Percentiles rank a stretch among this genome's conserved stretches.
Evolutionary conservation across 1,139 yeast genomes (phyloP).

Genomic region (Geotrichum aggregatum): DNA sequence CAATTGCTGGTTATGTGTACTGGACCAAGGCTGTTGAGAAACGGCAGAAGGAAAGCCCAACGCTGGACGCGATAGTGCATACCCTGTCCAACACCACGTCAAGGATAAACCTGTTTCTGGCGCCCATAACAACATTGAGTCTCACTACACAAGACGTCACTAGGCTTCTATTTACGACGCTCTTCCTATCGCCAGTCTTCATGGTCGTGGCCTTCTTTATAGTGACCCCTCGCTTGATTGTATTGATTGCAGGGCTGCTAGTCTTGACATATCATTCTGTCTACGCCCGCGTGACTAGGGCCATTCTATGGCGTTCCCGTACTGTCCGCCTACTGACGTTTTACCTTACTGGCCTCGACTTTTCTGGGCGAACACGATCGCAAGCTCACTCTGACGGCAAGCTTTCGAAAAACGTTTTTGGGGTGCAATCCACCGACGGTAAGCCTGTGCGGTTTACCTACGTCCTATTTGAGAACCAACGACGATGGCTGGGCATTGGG

Average conservation of each 20-base stretch:
- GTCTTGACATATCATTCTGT: constrained; percentile 80
- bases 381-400: constrained; percentile 4
- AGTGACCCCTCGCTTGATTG: constrained; percentile 64
- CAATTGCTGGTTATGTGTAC: constrained; percentile 61
- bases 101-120: constrained; percentile 68
- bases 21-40: constrained; percentile 37
- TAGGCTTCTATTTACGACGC: constrained; percentile 73
- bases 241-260: constrained; percentile 58
- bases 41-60: constrained; percentile 65
- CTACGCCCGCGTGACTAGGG: constrained; percentile 75
- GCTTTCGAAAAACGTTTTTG: constrained; percentile 27
- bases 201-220: constrained; percentile 63
- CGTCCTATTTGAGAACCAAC: constrained; percentile 90
- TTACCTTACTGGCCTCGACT: constrained; percentile 82
- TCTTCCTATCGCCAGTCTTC: constrained; percentile 80
- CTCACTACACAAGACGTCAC: constrained; percentile 74
- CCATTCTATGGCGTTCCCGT: constrained; percentile 78
- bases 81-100: constrained; percentile 70
- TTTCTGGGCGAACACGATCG: constrained; percentile 49
- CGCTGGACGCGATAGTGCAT: constrained; percentile 82
- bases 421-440: constrained; percentile 53
- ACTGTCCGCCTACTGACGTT: constrained; percentile 65
- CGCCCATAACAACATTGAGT: constrained; percentile 72
- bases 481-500: constrained; percentile 96
- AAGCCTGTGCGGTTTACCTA: constrained; percentile 83